phyloP scores from a whole-genome alignment of 768 basidiomycete genomes.

The Boletus bicolor region DNA sequence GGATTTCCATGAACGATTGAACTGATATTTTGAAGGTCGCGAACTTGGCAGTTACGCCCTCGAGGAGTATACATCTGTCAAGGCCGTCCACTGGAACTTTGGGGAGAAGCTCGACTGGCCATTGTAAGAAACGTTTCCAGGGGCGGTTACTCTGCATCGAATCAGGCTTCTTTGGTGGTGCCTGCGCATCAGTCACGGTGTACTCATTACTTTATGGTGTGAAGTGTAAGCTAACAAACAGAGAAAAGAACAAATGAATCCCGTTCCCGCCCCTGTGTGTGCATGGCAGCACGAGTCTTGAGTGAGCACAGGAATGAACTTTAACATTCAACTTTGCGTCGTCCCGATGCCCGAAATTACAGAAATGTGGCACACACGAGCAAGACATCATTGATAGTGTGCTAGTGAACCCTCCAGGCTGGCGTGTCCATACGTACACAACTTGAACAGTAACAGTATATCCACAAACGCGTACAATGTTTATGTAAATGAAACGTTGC shows the following conservation, averaged over 20 bases:
- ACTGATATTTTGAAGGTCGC: slow-evolving; percentile 52
- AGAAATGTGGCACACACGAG: slow-evolving; percentile 26
- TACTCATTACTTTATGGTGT: slow-evolving; percentile 2
- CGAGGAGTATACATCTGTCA: slow-evolving; percentile 80
- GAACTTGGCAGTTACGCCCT: slow-evolving; percentile 85
- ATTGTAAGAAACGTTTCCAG: slow-evolving; percentile 37
- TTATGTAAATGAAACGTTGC: not conserved
- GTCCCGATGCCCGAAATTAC: slow-evolving; percentile 15
- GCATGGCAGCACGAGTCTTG: not conserved
- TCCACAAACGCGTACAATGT: too few relatives aligned
- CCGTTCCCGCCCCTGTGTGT: slow-evolving; percentile 5
- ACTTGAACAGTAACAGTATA: not conserved
- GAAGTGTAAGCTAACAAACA: slow-evolving; percentile 19
- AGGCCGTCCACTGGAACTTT: slow-evolving; percentile 86
- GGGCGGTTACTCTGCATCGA: not conserved
- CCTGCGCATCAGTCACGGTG: not conserved
- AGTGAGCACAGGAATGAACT: slow-evolving; percentile 16
- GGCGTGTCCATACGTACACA: not conserved
- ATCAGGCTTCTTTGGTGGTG: not conserved
- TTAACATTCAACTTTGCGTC: not conserved
- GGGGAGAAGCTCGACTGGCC: slow-evolving; percentile 81
- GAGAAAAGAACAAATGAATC: slow-evolving; percentile 9
- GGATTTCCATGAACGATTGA: not conserved
- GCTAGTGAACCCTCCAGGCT: not conserved
- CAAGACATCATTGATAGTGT: slow-evolving; percentile 5